phyloP scores from a whole-genome alignment of 768 basidiomycete species.

The Plicaturopsis crispa region DNA sequence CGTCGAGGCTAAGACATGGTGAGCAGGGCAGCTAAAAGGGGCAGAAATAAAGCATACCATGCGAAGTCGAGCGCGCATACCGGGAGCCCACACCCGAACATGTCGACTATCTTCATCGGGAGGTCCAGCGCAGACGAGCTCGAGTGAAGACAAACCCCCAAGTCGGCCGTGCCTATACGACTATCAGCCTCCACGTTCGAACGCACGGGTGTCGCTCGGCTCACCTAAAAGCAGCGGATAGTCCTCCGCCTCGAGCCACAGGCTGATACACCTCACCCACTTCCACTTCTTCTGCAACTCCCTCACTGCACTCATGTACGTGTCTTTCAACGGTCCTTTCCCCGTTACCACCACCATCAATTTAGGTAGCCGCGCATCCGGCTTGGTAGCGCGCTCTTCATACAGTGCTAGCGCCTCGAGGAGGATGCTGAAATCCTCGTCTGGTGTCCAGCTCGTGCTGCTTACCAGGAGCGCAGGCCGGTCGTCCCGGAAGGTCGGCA shows the following conservation, averaged over 20 bases:
- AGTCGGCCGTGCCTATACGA: slow-evolving; percentile 71
- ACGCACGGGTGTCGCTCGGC: slow-evolving; percentile 8
- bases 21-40: slow-evolving; percentile 1
- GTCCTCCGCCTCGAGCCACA: slow-evolving; percentile 87
- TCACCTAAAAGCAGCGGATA: slow-evolving; percentile 83
- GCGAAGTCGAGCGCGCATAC: slow-evolving; percentile 85
- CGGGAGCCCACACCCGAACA: slow-evolving; percentile 96
- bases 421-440: slow-evolving; percentile 89
- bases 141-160: slow-evolving; percentile 87
- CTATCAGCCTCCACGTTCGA: background rate
- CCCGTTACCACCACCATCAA: slow-evolving; percentile 85
- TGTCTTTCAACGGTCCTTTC: slow-evolving; percentile 69
- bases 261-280: slow-evolving; percentile 69
- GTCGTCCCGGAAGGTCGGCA: slow-evolving; percentile 55
- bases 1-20: slow-evolving; percentile 51
- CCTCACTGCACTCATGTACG: slow-evolving; percentile 68
- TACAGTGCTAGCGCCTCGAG: slow-evolving; percentile 68
- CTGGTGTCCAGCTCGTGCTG: slow-evolving; percentile 95
- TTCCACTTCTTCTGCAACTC: slow-evolving; percentile 57
- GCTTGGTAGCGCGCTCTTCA: slow-evolving; percentile 44
- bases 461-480: slow-evolving; percentile 85
- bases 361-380: slow-evolving; percentile 48
- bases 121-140: slow-evolving; percentile 88
- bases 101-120: slow-evolving; percentile 99
- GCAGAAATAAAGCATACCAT: slow-evolving; percentile 44